Conservation (phyloP, 2,329 filamentous ascomycete genomes). For the Penicillium polonicum region DNA sequence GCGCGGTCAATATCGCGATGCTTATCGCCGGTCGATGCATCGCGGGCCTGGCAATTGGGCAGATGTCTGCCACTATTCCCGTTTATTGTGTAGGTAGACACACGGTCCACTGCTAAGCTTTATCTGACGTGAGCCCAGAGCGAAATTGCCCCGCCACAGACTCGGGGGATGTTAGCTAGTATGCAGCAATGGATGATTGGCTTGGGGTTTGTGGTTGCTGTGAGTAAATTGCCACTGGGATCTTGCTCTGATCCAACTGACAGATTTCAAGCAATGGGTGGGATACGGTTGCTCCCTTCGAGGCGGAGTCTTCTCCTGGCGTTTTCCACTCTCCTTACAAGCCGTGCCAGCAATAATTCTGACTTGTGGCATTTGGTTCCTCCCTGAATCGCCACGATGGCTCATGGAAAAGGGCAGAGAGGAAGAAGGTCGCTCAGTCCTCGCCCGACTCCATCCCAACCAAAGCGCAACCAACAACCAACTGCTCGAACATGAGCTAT, state of each 20-base stretch:
- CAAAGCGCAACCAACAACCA: slow-evolving; percentile 30
- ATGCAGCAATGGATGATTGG: slow-evolving; percentile 49
- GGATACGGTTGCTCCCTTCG: slow-evolving; percentile 49
- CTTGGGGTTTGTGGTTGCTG: slow-evolving; percentile 45
- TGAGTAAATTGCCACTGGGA: slow-evolving; percentile 26
- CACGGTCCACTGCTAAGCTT: background rate
- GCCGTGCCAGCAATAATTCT: slow-evolving; percentile 45
- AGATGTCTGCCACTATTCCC: slow-evolving; percentile 49
- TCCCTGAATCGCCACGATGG: slow-evolving; percentile 39
- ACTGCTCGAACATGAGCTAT: slow-evolving; percentile 43
- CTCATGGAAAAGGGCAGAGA: slow-evolving; percentile 40
- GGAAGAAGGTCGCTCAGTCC: slow-evolving; percentile 34
- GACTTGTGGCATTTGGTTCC: slow-evolving; percentile 32
- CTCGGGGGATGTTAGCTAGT: slow-evolving; percentile 42
- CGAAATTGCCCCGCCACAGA: slow-evolving; percentile 42
- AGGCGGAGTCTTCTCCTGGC: slow-evolving; percentile 33
- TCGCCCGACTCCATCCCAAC: slow-evolving; percentile 35
- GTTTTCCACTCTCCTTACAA: slow-evolving; percentile 37
- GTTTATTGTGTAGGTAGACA: slow-evolving; percentile 43
- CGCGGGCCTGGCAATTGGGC: slow-evolving; percentile 51
- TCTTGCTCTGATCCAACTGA: background rate
- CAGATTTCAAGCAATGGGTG: slow-evolving; percentile 45
- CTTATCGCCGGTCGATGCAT: slow-evolving; percentile 53
- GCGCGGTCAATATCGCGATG: slow-evolving; percentile 42
- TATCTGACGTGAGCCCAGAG: slow-evolving; percentile 24